Conservation (phyloP, 352 stramenopile species). For the Albugo candida region DNA sequence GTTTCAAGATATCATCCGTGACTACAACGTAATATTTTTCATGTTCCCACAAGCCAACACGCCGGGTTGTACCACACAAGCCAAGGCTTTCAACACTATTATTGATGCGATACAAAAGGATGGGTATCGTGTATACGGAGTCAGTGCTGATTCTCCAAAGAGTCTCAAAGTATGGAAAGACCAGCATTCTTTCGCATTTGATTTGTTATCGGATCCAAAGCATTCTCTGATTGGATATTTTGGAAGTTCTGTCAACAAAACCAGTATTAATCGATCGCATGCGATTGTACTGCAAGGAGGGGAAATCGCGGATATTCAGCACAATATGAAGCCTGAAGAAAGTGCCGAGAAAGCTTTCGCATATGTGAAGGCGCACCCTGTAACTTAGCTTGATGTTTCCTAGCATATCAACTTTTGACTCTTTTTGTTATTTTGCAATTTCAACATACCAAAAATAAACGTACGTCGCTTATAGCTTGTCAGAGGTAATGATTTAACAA, state of each 20-base stretch:
- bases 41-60: slow-evolving; percentile 79
- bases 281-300: slow-evolving; percentile 64
- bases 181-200: slow-evolving; percentile 62
- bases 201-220: slow-evolving; percentile 59
- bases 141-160: slow-evolving; percentile 44
- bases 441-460: too few species aligned
- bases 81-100: slow-evolving; percentile 72
- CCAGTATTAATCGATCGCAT: slow-evolving; percentile 59
- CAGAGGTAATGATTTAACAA: too few species aligned
- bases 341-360: slow-evolving; percentile 61
- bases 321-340: slow-evolving; percentile 52
- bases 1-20: slow-evolving; percentile 53
- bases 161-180: slow-evolving; percentile 62
- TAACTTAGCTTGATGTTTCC: too few species aligned
- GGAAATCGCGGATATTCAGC: slow-evolving; percentile 46
- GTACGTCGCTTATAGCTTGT: too few species aligned
- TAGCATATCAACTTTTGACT: too few species aligned
- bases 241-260: slow-evolving; percentile 41
- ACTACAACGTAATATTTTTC: slow-evolving; percentile 68
- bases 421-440: too few species aligned
- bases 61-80: slow-evolving; percentile 62
- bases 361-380: slow-evolving; percentile 19
- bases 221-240: slow-evolving; percentile 63
- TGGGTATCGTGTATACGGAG: slow-evolving; percentile 62
- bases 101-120: slow-evolving; percentile 47